Percentiles rank a stretch among this genome's conserved stretches.
Evolutionary conservation across 2,329 filamentous ascomycete genomes (phyloP).

Genomic region (Hypomyces perniciosus): DNA sequence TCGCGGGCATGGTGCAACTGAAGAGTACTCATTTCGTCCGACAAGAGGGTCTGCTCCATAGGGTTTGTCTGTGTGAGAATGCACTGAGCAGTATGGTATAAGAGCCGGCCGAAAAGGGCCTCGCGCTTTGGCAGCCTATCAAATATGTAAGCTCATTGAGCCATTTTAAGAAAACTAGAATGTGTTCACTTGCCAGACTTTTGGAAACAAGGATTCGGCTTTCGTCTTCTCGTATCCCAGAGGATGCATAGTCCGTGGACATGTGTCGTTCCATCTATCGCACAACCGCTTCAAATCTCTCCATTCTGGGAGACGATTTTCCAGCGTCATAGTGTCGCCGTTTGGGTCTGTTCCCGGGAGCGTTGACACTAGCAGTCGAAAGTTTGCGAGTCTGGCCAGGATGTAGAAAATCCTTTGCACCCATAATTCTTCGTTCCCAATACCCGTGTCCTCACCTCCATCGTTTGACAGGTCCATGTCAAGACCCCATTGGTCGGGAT

Average conservation of each 20-base stretch:
- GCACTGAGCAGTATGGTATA: slow-evolving; percentile 84
- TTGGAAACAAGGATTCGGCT: slow-evolving; percentile 72
- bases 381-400: slow-evolving; percentile 80
- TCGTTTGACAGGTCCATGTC: slow-evolving; percentile 57
- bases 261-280: slow-evolving; percentile 71
- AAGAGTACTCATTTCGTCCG: slow-evolving; percentile 62
- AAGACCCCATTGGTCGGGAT: slow-evolving; percentile 84
- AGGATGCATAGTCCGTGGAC: slow-evolving; percentile 82
- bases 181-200: slow-evolving; percentile 62
- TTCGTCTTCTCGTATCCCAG: slow-evolving; percentile 67
- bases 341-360: slow-evolving; percentile 54
- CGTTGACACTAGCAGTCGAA: slow-evolving; percentile 63
- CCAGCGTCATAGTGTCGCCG: slow-evolving; percentile 57
- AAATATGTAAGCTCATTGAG: background rate
- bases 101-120: slow-evolving; percentile 73
- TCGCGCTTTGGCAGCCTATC: slow-evolving; percentile 72
- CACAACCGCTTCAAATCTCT: slow-evolving; percentile 71
- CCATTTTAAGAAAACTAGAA: background rate
- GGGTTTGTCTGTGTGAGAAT: slow-evolving; percentile 77
- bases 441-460: slow-evolving; percentile 41
- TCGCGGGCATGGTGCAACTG: slow-evolving; percentile 72
- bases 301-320: slow-evolving; percentile 70
- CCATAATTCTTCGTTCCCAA: slow-evolving; percentile 73
- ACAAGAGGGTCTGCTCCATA: slow-evolving; percentile 49
- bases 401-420: slow-evolving; percentile 85